phyloP scores from a whole-genome alignment of 2,329 filamentous ascomycete species.

The Microascus cirrosus region DNA sequence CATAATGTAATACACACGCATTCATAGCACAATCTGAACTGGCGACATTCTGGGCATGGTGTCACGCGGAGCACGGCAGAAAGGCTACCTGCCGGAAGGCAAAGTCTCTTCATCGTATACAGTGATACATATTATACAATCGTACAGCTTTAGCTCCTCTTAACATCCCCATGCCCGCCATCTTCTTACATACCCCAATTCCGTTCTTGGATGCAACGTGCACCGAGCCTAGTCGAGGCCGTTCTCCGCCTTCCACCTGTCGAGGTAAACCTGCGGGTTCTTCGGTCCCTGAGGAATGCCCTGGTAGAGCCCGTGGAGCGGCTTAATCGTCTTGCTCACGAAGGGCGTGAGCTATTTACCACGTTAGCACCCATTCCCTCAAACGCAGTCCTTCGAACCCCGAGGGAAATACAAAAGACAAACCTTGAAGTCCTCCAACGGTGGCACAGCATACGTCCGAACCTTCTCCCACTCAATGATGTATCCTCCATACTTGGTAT shows the following conservation, averaged over 20 bases:
- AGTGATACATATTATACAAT: not conserved
- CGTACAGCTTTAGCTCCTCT: not conserved
- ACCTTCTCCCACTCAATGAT: conserved; percentile 78
- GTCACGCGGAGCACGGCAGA: not conserved
- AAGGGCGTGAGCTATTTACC: conserved; percentile 64
- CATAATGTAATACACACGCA: not conserved
- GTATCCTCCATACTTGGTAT: conserved; percentile 78
- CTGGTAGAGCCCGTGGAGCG: conserved; percentile 41
- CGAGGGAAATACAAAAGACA: conserved; percentile 16
- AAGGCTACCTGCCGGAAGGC: not conserved
- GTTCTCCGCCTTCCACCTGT: conserved; percentile 58
- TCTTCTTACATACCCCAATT: not conserved
- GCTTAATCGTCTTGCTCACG: conserved; percentile 50
- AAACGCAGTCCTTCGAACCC: not conserved
- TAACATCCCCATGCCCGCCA: not conserved
- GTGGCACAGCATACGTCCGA: conserved; percentile 77
- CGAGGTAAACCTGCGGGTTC: conserved; percentile 50
- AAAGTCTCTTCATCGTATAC: not conserved
- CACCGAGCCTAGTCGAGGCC: conserved; percentile 39
- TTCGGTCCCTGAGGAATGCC: conserved; percentile 39
- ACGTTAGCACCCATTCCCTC: not conserved
- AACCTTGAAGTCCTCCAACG: conserved; percentile 64
- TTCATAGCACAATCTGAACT: not conserved
- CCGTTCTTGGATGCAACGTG: not conserved
- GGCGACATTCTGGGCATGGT: not conserved